Base-by-base conservation (phyloP, 2,329 filamentous ascomycete species). In the Macrophomina tecta region DNA sequence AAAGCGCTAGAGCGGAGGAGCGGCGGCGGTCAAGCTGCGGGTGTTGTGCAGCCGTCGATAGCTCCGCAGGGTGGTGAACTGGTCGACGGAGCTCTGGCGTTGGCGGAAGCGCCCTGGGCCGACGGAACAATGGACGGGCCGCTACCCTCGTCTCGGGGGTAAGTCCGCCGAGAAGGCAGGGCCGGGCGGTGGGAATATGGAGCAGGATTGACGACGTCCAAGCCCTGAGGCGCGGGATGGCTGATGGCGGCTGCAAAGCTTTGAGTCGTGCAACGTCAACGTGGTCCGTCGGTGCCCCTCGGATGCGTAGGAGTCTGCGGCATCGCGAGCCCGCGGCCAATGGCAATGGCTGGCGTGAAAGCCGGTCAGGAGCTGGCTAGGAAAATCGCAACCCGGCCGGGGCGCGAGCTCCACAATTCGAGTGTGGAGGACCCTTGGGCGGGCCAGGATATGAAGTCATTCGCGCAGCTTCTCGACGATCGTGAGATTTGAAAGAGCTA, bases 371-470 rank as follows among this genome's bases (percentile, higher is more conserved):
- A 49, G 30, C 30, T 38, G 58, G 42, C 58, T 62, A n/a, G 58
- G 58, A 14, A 45, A 62, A 62, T 62, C 58, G 58, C 45, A 62
- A 30, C 58, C 46, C 18, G 45, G 36, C 58, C 58, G 58, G 58
- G 58, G 58, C 45, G 58, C 58, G 45, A 8, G 45, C 23, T 30
- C 61, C 61, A 52, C 61, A 42, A 34, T 53, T 64, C 14, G 61
- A n/a, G 14, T 53, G 61, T 36, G 48, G 61, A 64, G 61, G 61
- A 42, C 36, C 61, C 48, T 42, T 28, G 60, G 23, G 32, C 48
- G 40, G 36, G 34, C 28, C 48, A 32, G 61, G 58, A 38, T 67
- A 77, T 77, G 76, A 77, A 74, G 74, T 78, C 75, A 78, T 77
- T 69, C 23, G 65, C 73, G 72, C 74, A 52, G 73, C 68, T 68